phyloP scores from a whole-genome alignment of 2,329 filamentous ascomycete species.

The Pseudocercospora pini-densiflorae region DNA sequence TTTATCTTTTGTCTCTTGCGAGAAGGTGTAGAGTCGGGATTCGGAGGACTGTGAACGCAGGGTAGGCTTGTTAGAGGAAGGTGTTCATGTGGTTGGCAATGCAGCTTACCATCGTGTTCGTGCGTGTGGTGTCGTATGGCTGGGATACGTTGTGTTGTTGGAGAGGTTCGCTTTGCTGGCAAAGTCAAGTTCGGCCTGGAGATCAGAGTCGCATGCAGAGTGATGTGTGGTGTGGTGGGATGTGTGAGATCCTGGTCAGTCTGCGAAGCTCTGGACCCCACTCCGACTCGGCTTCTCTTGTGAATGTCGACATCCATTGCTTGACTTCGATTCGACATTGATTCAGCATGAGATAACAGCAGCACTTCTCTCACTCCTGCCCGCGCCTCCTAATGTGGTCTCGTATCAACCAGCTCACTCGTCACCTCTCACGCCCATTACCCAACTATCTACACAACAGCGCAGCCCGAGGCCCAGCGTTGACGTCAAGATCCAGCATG shows the following conservation, averaged over 20 bases:
- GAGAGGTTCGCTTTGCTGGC: not conserved
- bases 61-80: not conserved
- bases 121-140: not conserved
- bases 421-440: constrained; percentile 69
- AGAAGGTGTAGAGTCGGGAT: constrained; percentile 90
- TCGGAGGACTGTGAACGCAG: constrained; percentile 66
- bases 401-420: constrained; percentile 72
- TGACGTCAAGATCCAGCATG: constrained; percentile 52
- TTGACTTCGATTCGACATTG: not conserved
- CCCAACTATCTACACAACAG: constrained; percentile 59
- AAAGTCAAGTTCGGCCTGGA: not conserved
- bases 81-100: not conserved
- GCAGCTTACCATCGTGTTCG: not conserved
- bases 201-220: not conserved
- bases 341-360: constrained; percentile 7
- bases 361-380: not conserved
- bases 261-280: not conserved
- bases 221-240: not conserved
- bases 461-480: constrained; percentile 45
- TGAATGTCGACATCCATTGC: constrained; percentile 1
- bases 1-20: constrained; percentile 83
- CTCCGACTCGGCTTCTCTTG: not conserved
- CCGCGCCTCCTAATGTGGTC: constrained; percentile 68
- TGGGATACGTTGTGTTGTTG: not conserved
- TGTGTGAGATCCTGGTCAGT: not conserved